A percentile compares a stretch with the other conserved stretches of the same genome.
Evolutionary conservation across 2,329 filamentous ascomycete genomes (phyloP).

Genomic region (Fusarium agapanthi): DNA sequence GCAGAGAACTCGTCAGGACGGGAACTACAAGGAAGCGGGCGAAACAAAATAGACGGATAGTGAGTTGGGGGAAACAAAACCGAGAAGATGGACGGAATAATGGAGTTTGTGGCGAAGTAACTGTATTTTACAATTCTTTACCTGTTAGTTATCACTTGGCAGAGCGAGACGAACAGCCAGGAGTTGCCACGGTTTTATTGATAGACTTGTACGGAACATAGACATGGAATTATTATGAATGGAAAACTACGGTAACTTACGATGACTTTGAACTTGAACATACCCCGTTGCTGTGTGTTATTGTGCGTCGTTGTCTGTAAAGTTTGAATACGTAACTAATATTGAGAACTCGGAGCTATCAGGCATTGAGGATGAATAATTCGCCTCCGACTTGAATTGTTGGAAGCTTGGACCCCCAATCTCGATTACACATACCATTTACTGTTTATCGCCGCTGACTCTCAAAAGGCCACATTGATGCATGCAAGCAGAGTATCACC

Average conservation of each 20-base stretch:
- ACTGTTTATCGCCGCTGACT: not conserved
- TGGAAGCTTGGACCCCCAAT: not conserved
- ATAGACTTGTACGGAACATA: constrained; percentile 31
- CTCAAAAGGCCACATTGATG: not conserved
- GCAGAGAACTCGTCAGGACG: constrained; percentile 22
- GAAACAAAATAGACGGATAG: constrained; percentile 33
- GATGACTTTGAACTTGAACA: not conserved
- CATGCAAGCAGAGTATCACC: not conserved
- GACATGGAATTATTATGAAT: constrained; percentile 15
- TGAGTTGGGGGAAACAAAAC: constrained; percentile 14
- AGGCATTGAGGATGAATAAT: not conserved
- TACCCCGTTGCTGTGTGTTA: not conserved
- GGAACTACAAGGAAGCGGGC: constrained; percentile 3
- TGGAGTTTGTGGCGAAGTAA: constrained; percentile 15
- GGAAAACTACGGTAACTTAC: not conserved
- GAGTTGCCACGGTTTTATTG: constrained; percentile 2
- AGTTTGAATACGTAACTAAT: not conserved
- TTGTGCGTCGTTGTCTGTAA: not conserved
- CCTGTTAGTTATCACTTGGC: constrained; percentile 4
- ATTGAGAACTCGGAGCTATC: not conserved
- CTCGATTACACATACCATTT: not conserved
- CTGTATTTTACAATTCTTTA: constrained; percentile 23
- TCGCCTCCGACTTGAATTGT: not conserved
- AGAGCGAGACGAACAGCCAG: not conserved
- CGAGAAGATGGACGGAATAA: constrained; percentile 14